phyloP scores from a whole-genome alignment of 352 stramenopile species.

The Thalassiosira delicatula region DNA sequence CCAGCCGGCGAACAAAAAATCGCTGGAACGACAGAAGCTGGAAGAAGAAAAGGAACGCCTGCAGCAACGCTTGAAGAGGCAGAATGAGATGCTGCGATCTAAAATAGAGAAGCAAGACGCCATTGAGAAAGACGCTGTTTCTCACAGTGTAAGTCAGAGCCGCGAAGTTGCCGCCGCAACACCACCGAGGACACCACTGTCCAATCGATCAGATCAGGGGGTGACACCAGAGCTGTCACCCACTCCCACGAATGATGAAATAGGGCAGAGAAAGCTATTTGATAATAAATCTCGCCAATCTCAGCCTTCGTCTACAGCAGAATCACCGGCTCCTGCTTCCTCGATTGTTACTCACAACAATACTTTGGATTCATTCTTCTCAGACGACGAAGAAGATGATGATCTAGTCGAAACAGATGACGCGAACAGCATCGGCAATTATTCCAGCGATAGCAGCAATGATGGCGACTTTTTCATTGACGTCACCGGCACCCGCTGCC shows the following conservation, averaged over 20 bases:
- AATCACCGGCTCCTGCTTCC: neutral
- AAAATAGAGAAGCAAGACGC: conserved; percentile 10
- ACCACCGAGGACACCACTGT: too few species aligned
- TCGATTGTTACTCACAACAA: conserved; percentile 8
- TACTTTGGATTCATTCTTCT: conserved; percentile 62
- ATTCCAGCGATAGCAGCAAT: conserved; percentile 39
- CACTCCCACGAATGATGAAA: conserved; percentile 3
- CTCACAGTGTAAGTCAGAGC: neutral
- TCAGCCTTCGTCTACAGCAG: neutral
- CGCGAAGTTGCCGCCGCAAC: neutral
- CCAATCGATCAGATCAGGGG: neutral
- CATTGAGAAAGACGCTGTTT: neutral
- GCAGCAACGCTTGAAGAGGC: conserved; percentile 15
- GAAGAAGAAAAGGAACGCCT: conserved; percentile 47
- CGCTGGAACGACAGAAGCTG: conserved; percentile 30
- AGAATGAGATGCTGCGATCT: conserved; percentile 21
- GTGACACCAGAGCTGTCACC: neutral
- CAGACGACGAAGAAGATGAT: conserved; percentile 52
- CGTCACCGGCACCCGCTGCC: conserved; percentile 27
- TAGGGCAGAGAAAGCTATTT: conserved; percentile 22
- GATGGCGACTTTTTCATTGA: conserved; percentile 57
- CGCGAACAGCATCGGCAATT: neutral
- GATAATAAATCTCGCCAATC: conserved; percentile 14
- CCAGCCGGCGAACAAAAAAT: neutral
- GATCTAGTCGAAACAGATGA: neutral